Base-by-base conservation (phyloP, 192 early-diverging fungal species). In the Endogone sp. region DNA sequence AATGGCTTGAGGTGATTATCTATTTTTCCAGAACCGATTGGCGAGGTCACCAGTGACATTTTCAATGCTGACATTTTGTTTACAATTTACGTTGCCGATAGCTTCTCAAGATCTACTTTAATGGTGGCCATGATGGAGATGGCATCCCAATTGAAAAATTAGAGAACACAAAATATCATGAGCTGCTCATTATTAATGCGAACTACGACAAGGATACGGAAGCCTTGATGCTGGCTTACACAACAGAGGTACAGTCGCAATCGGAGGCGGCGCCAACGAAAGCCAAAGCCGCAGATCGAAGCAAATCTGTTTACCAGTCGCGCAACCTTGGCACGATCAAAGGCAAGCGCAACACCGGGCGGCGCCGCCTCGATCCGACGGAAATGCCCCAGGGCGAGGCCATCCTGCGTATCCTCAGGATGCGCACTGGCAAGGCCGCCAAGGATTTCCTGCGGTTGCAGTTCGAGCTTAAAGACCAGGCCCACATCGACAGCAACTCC, bases 31-130 rank as follows among this genome's bases (percentile, higher is more conserved):
- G 60, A 58, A 24, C 4, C 22, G 6, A 23, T 20, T n/a, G 56
- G 11, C 37, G 0, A 0, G 37, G 16, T 62, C 11, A 3, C 16
- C 16, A 61, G 11, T 16, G 8, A 22, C 20, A 24, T 16, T 29
- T 20, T 11, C 4, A 65, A 56, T 65, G 32, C 30, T 63, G 66
- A 44, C 27, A 3, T 49, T 49, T 49, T 49, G 37, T 16, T 49
- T 11, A 11, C 13, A 44, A 54, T 71, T 56, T 37, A 66, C 32
- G 26, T 66, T 57, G 49, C 66, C 2, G 2, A 66, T 63, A 91
- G 71, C 84, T 91, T 22, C 79, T 93, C 30, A 90, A 91, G 75
- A 74, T 87, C 64, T 86, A 89, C 64, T 86, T 92, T 72, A 85
- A 89, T 57, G 92, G 89, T 60, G 90, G 88, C 26, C 82, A 84